Evolutionary conservation across 2,329 filamentous ascomycete species (phyloP), one percentile per base, ranked within the genome.

Genomic region (Arachnopeziza araneosa): DNA sequence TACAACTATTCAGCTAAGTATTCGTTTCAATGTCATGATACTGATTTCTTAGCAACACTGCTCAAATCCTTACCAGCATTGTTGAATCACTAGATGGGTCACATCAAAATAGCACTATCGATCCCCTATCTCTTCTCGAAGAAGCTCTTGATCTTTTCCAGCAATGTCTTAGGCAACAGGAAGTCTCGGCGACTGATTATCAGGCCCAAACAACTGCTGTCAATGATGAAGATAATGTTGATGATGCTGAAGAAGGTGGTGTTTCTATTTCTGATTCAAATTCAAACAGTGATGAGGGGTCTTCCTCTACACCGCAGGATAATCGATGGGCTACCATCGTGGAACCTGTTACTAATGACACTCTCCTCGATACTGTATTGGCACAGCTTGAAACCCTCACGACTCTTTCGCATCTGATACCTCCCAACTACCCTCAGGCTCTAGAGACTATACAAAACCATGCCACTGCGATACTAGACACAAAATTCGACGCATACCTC

Each of bases 321-420:
- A 85, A 85, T 61, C 81, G 87, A 67, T 89, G 85, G 81, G 86
- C 85, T 21, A 82, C 79, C 2, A 79, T 91, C n/a, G 78, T 88
- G 57, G 85, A 88, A 64, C 84, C 87, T 0, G 76, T 89, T 24
- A 88, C 86, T 1, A 80, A 83, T 24, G 78, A 80, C 54, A 84
- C 84, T 1, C 79, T 91, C 7, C 75, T 90, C 1, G 88, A 91
- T 62, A 90, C 87, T 0, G 79, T 85, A 17, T 77, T 88, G 32
- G 85, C 87, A 4, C 84, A 87, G 63, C 72, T 90, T 55, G 83
- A 76, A 66, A 81, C 74, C 54, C 79, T 78, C 69, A 83, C 75
- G 60, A 80, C 74, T 50, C 76, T 80, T 57, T 83, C 79, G 69
- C 77, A 77, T 63, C 71, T 83, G 48, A 52, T 61, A 9, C 49